A percentile compares a stretch with the other conserved stretches of the same genome.
These are phyloP conservation scores for Torulaspora delbrueckii DNA, from an alignment of 805 yeast genomes.

Conservation along the genomic window DNA sequence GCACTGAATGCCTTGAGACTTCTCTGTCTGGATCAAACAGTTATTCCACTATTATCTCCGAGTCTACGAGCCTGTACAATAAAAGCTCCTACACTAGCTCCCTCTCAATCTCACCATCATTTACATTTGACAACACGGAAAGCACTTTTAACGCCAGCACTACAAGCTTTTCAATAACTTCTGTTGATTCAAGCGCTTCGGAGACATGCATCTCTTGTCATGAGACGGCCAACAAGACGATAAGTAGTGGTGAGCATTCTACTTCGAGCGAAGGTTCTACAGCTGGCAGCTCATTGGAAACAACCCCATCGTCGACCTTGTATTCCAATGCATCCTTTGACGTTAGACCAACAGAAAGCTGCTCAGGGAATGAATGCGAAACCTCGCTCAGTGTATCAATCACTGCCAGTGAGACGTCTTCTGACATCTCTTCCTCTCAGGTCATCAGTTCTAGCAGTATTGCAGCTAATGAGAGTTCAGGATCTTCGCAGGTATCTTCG, in stretches of 20 bases:
- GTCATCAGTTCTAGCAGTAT: neutral
- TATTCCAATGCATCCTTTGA: neutral
- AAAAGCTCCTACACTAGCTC: neutral
- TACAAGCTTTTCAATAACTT: neutral
- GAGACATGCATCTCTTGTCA: neutral
- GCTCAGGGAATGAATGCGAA: neutral
- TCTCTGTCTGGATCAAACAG: neutral
- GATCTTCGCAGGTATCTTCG: neutral
- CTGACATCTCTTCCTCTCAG: neutral
- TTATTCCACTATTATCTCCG: neutral
- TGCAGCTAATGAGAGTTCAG: neutral
- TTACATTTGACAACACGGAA: neutral
- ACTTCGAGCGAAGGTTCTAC: neutral
- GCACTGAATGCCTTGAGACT: neutral
- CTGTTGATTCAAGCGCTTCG: neutral
- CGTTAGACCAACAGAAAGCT: neutral
- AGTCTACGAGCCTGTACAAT: neutral
- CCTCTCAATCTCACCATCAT: neutral
- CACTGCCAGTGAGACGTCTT: neutral
- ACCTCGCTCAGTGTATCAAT: neutral
- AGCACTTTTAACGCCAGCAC: neutral
- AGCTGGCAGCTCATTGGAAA: neutral
- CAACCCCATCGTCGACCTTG: neutral
- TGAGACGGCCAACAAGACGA: neutral
- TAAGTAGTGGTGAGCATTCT: neutral